These are phyloP conservation scores for Rhynchospora pubera DNA, from an alignment of 176 grass and related monocot species.

Conservation along the genomic window DNA sequence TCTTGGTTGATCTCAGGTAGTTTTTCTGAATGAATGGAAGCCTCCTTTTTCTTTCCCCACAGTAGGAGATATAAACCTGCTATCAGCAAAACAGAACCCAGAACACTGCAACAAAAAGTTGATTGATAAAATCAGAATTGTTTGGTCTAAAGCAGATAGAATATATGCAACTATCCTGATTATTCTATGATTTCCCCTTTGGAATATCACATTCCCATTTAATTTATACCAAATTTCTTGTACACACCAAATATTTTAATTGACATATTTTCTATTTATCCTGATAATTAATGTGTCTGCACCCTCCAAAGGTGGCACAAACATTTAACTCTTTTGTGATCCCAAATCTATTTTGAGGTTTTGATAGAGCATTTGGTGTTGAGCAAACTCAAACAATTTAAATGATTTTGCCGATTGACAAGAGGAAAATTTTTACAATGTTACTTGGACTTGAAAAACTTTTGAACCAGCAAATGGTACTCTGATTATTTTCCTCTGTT, in stretches of 20 bases:
- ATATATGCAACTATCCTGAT: neutral
- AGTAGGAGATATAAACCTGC: slow-evolving; percentile 56
- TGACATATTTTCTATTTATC: neutral
- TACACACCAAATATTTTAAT: neutral
- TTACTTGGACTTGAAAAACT: neutral
- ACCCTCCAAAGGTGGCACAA: neutral
- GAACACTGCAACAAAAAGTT: slow-evolving; percentile 25
- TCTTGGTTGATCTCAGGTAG: slow-evolving; percentile 17
- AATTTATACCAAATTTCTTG: neutral
- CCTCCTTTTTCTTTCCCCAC: slow-evolving; percentile 64
- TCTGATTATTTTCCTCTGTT: neutral
- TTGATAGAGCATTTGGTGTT: neutral
- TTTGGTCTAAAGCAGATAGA: neutral
- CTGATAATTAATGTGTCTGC: neutral
- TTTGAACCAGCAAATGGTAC: neutral
- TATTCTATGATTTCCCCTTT: neutral
- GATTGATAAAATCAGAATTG: neutral
- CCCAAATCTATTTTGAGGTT: neutral
- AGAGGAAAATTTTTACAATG: neutral
- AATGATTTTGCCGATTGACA: neutral
- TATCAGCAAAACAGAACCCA: slow-evolving; percentile 49
- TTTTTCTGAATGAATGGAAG: neutral
- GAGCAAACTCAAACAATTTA: neutral
- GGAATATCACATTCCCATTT: neutral
- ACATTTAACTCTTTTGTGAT: neutral